phyloP scores from a whole-genome alignment of 2,329 filamentous ascomycete genomes.

The Leptographium procerum region DNA sequence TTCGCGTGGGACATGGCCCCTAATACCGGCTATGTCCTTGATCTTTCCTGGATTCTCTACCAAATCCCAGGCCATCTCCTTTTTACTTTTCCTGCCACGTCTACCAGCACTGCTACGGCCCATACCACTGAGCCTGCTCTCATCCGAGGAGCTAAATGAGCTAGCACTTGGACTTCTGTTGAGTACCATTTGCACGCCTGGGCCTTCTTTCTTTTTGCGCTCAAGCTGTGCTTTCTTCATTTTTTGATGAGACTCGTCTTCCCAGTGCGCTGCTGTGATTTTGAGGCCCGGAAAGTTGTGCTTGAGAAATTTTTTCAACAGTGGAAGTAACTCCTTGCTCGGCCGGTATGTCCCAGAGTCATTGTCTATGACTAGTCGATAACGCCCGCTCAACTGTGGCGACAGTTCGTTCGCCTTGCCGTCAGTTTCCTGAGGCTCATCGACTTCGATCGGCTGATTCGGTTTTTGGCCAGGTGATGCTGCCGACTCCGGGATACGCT shows the following conservation, averaged over 20 bases:
- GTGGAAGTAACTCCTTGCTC: slow-evolving; percentile 62
- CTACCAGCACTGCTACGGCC: slow-evolving; percentile 22
- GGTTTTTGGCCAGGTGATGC: neutral
- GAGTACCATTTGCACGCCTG: slow-evolving; percentile 41
- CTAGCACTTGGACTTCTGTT: slow-evolving; percentile 39
- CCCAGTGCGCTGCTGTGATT: slow-evolving; percentile 65
- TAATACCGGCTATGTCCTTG: slow-evolving; percentile 18
- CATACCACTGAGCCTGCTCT: slow-evolving; percentile 32
- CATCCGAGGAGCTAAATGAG: slow-evolving; percentile 39
- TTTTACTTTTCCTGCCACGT: slow-evolving; percentile 29
- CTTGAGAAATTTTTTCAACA: slow-evolving; percentile 59
- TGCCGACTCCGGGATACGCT: slow-evolving; percentile 30
- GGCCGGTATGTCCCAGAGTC: slow-evolving; percentile 90
- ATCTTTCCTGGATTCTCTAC: slow-evolving; percentile 37
- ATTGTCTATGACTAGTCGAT: slow-evolving; percentile 89
- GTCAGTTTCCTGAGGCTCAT: slow-evolving; percentile 23
- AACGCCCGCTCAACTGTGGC: slow-evolving; percentile 44
- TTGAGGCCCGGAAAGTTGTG: slow-evolving; percentile 67
- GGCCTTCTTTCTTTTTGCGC: slow-evolving; percentile 54
- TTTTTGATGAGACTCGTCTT: slow-evolving; percentile 58
- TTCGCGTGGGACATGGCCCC: neutral
- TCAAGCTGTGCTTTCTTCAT: slow-evolving; percentile 69
- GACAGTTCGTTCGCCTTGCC: slow-evolving; percentile 25
- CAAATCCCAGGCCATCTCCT: slow-evolving; percentile 38
- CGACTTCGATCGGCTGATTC: neutral